phyloP scores from a whole-genome alignment of 2,329 filamentous ascomycete species.

The Aureobasidium vineae region DNA sequence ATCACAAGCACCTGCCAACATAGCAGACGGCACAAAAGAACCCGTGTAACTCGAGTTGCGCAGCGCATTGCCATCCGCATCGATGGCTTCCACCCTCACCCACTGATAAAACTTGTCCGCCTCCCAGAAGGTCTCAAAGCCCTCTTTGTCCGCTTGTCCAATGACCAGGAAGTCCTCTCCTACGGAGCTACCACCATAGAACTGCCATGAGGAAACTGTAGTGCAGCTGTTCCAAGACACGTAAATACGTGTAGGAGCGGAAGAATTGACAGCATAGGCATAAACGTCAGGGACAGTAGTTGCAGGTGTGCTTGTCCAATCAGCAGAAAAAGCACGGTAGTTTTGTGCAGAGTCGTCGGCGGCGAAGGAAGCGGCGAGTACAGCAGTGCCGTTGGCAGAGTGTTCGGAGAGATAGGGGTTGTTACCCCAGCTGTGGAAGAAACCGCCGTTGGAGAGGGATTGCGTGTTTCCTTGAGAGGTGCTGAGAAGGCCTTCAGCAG shows the following conservation, averaged over 20 bases:
- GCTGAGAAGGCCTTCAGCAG: slow-evolving; percentile 40
- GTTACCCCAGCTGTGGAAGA: slow-evolving; percentile 56
- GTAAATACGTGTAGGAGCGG: slow-evolving; percentile 42
- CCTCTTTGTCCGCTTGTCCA: slow-evolving; percentile 26
- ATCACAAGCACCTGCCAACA: slow-evolving; percentile 5
- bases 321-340: slow-evolving; percentile 53
- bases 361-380: slow-evolving; percentile 52
- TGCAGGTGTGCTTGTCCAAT: slow-evolving; percentile 44
- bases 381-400: slow-evolving; percentile 44
- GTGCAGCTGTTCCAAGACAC: slow-evolving; percentile 53
- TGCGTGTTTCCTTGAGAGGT: slow-evolving; percentile 54
- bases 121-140: slow-evolving; percentile 33
- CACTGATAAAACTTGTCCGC: slow-evolving; percentile 29
- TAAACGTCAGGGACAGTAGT: slow-evolving; percentile 39
- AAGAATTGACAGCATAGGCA: slow-evolving; percentile 35
- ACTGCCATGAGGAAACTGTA: slow-evolving; percentile 47
- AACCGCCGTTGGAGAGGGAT: slow-evolving; percentile 51
- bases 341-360: slow-evolving; percentile 42
- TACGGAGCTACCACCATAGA: slow-evolving; percentile 40
- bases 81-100: slow-evolving; percentile 32
- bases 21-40: slow-evolving; percentile 29
- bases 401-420: slow-evolving; percentile 41
- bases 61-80: slow-evolving; percentile 30
- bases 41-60: slow-evolving; percentile 33
- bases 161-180: slow-evolving; percentile 29